These are phyloP conservation scores for Murraya paniculata DNA, from an alignment of 345 rosid genomes.

Conservation along the genomic window DNA sequence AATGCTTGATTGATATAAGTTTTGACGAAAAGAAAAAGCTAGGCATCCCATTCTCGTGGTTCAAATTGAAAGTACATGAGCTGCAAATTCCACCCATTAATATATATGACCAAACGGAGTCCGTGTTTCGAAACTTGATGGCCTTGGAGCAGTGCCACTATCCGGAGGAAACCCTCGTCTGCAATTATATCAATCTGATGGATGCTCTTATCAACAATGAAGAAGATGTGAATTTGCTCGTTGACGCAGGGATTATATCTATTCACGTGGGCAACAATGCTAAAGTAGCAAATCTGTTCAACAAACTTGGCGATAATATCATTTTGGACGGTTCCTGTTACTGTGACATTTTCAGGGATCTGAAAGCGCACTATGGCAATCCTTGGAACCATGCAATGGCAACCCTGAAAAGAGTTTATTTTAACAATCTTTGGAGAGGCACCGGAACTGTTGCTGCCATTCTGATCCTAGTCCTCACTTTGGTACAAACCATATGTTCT, in stretches of 20 bases:
- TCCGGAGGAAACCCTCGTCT: not conserved
- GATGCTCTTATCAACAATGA: not conserved
- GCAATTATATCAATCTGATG: not conserved
- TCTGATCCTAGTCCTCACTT: not conserved
- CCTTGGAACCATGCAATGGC: not conserved
- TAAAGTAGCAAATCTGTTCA: not conserved
- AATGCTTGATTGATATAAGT: not conserved
- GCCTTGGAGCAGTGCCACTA: not conserved
- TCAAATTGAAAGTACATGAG: not conserved
- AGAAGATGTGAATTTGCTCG: not conserved
- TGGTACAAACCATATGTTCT: not conserved
- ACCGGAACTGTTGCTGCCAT: not conserved
- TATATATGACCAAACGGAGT: fast-evolving
- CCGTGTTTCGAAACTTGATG: not conserved
- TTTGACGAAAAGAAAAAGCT: not conserved
- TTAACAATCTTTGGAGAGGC: not conserved
- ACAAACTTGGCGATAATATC: fast-evolving
- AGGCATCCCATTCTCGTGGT: not conserved
- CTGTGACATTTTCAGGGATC: fast-evolving
- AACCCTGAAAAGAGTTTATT: not conserved
- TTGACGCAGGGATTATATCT: not conserved
- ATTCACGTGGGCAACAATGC: not conserved
- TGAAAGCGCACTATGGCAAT: not conserved
- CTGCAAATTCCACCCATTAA: not conserved
- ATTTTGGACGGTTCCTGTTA: not conserved